Evolutionary conservation across 1,284 basidiomycete species (phyloP), one percentile per base, ranked within the genome.

Genomic region (Heterobasidion occidentale): DNA sequence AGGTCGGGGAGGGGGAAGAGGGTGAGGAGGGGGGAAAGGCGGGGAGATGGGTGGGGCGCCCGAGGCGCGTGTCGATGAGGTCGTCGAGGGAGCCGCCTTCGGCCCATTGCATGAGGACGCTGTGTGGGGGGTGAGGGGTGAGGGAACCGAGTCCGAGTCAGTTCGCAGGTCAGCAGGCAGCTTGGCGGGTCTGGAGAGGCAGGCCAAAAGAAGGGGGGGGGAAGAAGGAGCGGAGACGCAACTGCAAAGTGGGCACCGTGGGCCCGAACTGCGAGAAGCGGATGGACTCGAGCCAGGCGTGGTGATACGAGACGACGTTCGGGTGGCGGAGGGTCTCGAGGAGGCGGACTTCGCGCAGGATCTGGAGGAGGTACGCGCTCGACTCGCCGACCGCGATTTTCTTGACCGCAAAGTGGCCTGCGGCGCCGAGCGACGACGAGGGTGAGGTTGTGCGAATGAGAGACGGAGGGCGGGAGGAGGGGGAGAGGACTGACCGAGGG

Each of bases 241-340:
- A 65, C 75, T 70, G 58, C 44, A 53, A 60, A 63, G 92, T 89
- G 3, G 90, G 90, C 15, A 95, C 82, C 60, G 83, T 81, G 0
- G 90, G 90, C 0, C 91, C 92, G 66, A 94, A 94, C 0, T 83
- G 74, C 1, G 92, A 94, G 71, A 95, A 95, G 58, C 86, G 86
- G 52, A 79, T 81, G 0, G 80, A 77, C 68, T 98, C 94, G 17
- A 98, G 81, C 94, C 94, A 98, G 0, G 94, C 86, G 64, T 97
- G 94, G 69, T 97, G 94, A 66, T 97, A 97, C 15, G 91, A 92
- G 60, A 97, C 83, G 62, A 98, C 93, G 62, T 97, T 96, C 3
- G 87, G 89, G 72, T 98, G 94, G 54, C 88, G 84, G 4, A 98
- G 74, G n/a, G 81, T 77, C 67, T 97, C 93, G 53, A 97, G 75